Base-by-base conservation (phyloP, 805 yeast genomes). In the Candida succiphila region DNA sequence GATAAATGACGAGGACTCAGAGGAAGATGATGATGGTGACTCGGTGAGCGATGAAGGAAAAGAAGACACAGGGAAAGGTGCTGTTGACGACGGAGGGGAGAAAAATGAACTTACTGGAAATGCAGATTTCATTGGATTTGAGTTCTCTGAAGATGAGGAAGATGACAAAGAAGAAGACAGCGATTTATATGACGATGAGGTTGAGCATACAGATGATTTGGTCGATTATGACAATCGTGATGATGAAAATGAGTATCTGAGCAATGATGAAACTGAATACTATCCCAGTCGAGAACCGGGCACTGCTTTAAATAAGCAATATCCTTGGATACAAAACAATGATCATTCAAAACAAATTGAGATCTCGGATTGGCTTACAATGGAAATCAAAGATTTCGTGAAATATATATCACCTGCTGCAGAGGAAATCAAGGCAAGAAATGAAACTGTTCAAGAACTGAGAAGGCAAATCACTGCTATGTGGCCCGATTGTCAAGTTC, bases 331-430 rank as follows among this genome's bases (percentile, higher is more conserved):
- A 17, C 65, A 75, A 34, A 74, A 78, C 39, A 82, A 78, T 43
- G 89, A 84, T 45, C 94, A 84, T 49, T 73, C 85, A 1, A 71
- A 63, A 34, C 87, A 81, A 51, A 67, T 69, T 41, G 94, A 83
- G 45, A 74, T 87, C 23, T 78, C 88, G 1, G 88, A 81, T 44
- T 86, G 95, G 92, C 65, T 89, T 17, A 81, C 92, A 4, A 64
- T 70, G 56, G 97, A 89, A 52, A 83, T 89, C 41, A 71, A 70
- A 41, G 95, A 86, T 49, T 89, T 86, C 53, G 80, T 83, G 20
- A 71, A 75, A 30, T 89, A 87, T 54, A 76, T 88, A 18, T 81
- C 95, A 1, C 97, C 97, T 2, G 75, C 89, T 1, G 70, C 65
- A 27, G 71, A 64, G 13, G 97, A 89, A 46, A 80, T 83, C 37